Base-by-base conservation (phyloP, 2,329 filamentous ascomycete genomes). In the Hymenoscyphus linearis region DNA sequence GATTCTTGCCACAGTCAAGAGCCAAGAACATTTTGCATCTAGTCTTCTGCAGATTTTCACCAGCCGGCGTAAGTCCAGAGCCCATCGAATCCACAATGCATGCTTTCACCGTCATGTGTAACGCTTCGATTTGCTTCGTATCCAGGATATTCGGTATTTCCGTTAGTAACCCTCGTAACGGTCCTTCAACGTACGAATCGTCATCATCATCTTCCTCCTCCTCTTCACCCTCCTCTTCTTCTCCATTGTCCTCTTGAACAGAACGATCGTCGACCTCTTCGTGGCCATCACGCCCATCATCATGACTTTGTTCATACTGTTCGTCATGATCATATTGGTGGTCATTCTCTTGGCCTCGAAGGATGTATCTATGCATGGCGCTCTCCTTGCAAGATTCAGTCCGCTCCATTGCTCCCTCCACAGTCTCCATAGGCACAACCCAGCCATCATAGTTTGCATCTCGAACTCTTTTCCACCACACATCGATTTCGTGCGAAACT, bases 41-140 rank as follows among this genome's bases (percentile, higher is more conserved):
- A 1, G 93, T 91, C 64, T 92, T 91, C 74, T 97, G 92, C 76
- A 96, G 86, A 71, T 93, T 96, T 71, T 91, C 89, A 18, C 87
- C 88, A 13, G 82, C 82, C 10, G 79, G 75, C 52, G 87, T 89
- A 7, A 85, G 77, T 0, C 86, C 85, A 65, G 89, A 88, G 62
- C 89, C 90, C 62, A 85, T 81, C n/a, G 85, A 86, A 69, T 96
- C 90, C 25, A 96, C 85, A 58, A 98, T 96, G 64, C 93, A 96
- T 14, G 91, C 93, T 78, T 97, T 96, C 69, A 98, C 88, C 62
- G 97, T 96, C 93, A 97, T 96, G 60, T 96, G 93, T 58, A 98
- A 78, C 5, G 95, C 93, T 75, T 98, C 93, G 59, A 97, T 97
- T 75, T 98, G 93, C 60, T 92, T 93, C 0, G 93, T 93, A 52